Conservation (phyloP, 805 yeast species). For the Candida wancherniae region DNA sequence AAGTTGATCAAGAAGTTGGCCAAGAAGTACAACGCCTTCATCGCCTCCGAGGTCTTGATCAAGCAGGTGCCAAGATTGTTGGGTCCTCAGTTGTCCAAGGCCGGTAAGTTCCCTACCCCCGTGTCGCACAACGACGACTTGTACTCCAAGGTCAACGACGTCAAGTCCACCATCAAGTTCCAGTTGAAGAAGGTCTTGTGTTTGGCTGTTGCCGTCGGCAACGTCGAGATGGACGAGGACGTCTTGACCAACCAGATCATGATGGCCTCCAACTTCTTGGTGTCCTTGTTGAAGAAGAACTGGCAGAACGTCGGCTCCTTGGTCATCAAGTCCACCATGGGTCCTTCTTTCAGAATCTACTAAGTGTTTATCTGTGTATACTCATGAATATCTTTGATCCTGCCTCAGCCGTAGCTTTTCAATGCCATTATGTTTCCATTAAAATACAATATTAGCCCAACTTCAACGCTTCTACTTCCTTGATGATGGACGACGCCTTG, state of each 20-base stretch:
- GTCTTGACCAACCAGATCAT: conserved; percentile 93
- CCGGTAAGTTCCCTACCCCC: conserved; percentile 99
- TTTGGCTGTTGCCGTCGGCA: conserved; percentile 98
- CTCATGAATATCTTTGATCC: not conserved
- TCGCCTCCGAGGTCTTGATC: conserved; percentile 98
- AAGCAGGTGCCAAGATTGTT: conserved; percentile 99
- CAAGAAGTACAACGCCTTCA: conserved; percentile 99
- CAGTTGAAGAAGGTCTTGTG: conserved; percentile 99
- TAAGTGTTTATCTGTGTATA: conserved; percentile 37
- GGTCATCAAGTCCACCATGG: conserved; percentile 99
- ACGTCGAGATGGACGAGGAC: conserved; percentile 99
- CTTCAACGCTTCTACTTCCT: conserved; percentile 2
- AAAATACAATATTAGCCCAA: not conserved
- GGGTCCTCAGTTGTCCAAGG: conserved; percentile 99
- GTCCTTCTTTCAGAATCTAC: conserved; percentile 99
- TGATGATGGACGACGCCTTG: no score
- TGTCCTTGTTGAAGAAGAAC: conserved; percentile 98
- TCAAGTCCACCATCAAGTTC: conserved; percentile 99
- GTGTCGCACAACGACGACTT: conserved; percentile 99
- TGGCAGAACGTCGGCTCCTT: conserved; percentile 99
- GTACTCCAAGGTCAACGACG: conserved; percentile 92
- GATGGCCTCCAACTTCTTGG: conserved; percentile 98
- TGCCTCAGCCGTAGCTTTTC: not conserved
- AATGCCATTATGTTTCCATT: not conserved
- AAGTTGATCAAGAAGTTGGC: conserved; percentile 99